Evolutionary conservation across 257 asterid species (phyloP).

Genomic region (Agastache rugosa): DNA sequence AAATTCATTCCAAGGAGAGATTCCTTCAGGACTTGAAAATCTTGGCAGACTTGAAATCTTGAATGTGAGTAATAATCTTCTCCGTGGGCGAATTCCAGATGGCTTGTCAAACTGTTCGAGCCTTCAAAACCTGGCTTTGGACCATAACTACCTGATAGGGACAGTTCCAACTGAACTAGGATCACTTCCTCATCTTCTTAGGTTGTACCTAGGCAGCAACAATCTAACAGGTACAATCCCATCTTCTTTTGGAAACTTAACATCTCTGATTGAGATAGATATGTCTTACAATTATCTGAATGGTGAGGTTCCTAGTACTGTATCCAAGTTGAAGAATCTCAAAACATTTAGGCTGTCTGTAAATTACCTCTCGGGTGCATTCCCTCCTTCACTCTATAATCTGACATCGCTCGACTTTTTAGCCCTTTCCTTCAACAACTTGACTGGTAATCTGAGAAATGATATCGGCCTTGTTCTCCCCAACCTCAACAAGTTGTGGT

Average conservation of each 20-base stretch:
- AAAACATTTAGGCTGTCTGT: constrained; percentile 34
- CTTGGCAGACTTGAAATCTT: constrained; percentile 47
- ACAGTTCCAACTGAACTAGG: constrained; percentile 46
- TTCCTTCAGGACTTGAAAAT: constrained; percentile 47
- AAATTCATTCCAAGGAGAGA: constrained; percentile 48
- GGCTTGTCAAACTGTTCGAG: constrained; percentile 41
- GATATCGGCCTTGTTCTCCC: constrained; percentile 50
- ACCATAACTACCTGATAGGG: constrained; percentile 46
- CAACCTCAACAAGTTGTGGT: constrained; percentile 41
- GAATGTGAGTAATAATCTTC: constrained; percentile 47
- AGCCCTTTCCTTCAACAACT: constrained; percentile 45
- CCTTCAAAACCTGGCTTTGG: constrained; percentile 41
- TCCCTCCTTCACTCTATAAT: constrained; percentile 49
- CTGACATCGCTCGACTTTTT: constrained; percentile 47
- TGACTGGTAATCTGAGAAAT: constrained; percentile 46
- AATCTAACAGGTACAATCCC: constrained; percentile 58
- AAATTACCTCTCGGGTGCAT: constrained; percentile 47
- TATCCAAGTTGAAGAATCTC: constrained; percentile 39
- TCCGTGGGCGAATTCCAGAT: constrained; percentile 44
- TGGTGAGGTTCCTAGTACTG: constrained; percentile 47
- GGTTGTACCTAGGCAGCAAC: constrained; percentile 50
- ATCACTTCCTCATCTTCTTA: constrained; percentile 27
- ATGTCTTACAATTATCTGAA: constrained; percentile 49
- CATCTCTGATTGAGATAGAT: constrained; percentile 47
- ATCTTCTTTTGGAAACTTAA: constrained; percentile 53